These are phyloP conservation scores for Xylaria hypoxylon DNA, from an alignment of 2,329 filamentous ascomycete genomes.

Conservation along the genomic window DNA sequence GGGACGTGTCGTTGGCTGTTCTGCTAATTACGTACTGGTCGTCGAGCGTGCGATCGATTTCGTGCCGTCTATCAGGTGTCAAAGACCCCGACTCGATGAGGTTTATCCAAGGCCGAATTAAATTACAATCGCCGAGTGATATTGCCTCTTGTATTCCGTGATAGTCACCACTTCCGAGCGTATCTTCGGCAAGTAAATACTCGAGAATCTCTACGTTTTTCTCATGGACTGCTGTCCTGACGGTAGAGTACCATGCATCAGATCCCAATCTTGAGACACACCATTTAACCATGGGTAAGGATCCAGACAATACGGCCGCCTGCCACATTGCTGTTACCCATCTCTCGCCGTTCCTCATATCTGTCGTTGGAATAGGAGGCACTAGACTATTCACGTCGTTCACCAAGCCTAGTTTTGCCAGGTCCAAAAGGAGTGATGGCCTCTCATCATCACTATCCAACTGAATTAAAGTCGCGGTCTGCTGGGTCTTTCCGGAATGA, in stretches of 20 bases:
- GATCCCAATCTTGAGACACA: background rate
- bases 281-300: background rate
- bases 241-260: too few relatives aligned
- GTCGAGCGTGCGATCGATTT: too few relatives aligned
- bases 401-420: background rate
- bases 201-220: background rate
- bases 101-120: background rate
- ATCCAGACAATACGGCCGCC: background rate
- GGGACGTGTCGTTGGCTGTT: background rate
- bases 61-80: too few relatives aligned
- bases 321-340: background rate
- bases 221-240: background rate
- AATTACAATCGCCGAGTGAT: background rate
- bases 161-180: too few relatives aligned
- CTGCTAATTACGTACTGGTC: too few relatives aligned
- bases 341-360: too few relatives aligned
- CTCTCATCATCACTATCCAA: background rate
- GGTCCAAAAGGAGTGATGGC: background rate
- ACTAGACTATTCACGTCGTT: background rate
- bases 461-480: background rate
- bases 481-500: background rate
- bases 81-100: background rate
- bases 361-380: background rate
- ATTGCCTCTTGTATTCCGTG: background rate
- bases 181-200: too few relatives aligned